Evolutionary conservation across 192 early-diverging fungal genomes (phyloP).

Genomic region (Borealophlyctis nickersoniae): DNA sequence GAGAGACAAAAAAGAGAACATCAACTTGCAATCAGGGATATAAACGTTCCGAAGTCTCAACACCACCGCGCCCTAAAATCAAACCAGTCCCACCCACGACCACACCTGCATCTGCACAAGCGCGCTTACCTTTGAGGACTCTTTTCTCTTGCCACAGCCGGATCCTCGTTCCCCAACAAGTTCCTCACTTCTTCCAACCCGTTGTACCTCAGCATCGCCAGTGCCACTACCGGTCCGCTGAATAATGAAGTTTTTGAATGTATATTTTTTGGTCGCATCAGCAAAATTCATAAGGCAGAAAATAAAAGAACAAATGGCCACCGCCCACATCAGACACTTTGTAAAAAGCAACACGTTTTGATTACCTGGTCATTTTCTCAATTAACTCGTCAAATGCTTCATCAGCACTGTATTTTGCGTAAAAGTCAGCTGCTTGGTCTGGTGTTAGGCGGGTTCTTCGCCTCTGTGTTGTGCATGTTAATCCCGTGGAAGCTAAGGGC

Average conservation of each 20-base stretch:
- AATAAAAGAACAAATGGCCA: conserved; percentile 2
- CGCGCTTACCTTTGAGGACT: conserved; percentile 31
- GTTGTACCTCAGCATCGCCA: conserved; percentile 33
- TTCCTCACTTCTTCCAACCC: conserved; percentile 27
- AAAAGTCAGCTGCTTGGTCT: conserved; percentile 46
- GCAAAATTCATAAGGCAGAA: conserved; percentile 1
- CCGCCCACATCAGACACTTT: background rate
- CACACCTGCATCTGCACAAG: background rate
- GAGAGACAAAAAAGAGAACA: too few relatives aligned
- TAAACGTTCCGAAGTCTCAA: background rate
- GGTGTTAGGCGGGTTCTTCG: conserved; percentile 27
- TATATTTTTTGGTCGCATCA: background rate
- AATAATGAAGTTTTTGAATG: background rate
- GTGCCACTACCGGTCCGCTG: conserved; percentile 37
- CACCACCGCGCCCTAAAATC: background rate
- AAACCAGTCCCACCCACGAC: background rate
- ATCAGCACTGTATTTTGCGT: conserved; percentile 19
- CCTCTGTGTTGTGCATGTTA: conserved; percentile 19
- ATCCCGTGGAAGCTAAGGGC: background rate
- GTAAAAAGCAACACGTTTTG: background rate
- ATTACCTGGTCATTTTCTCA: conserved; percentile 30
- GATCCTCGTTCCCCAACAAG: conserved; percentile 30
- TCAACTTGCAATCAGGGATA: too few relatives aligned
- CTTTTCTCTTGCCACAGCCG: conserved; percentile 22
- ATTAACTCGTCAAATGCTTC: conserved; percentile 30